These are phyloP conservation scores for Suillus cothurnatus DNA, from an alignment of 768 basidiomycete genomes.

Conservation along the genomic window DNA sequence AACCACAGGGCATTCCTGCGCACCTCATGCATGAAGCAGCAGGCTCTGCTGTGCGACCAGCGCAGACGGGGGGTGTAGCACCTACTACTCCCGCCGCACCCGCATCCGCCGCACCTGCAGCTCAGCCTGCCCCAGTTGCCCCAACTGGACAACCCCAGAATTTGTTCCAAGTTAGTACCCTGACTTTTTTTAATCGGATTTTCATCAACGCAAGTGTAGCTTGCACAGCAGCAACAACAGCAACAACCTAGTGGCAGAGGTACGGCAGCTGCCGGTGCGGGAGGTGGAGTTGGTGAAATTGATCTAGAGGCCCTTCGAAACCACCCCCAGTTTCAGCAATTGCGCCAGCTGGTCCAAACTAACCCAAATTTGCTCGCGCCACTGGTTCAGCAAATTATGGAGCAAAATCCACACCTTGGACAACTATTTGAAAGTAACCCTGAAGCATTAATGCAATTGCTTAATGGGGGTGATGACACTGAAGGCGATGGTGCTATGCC, in stretches of 20 bases:
- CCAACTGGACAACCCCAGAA: constrained; percentile 67
- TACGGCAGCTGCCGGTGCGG: constrained; percentile 34
- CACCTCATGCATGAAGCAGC: constrained; percentile 56
- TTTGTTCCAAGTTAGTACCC: constrained; percentile 72
- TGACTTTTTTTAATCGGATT: neutral
- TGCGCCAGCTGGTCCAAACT: constrained; percentile 69
- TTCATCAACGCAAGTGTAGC: constrained; percentile 37
- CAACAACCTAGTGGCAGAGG: constrained; percentile 37
- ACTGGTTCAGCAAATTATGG: constrained; percentile 80
- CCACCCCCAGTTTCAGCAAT: constrained; percentile 66
- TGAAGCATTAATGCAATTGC: constrained; percentile 60
- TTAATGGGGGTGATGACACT: constrained; percentile 48
- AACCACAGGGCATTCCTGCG: constrained; percentile 73
- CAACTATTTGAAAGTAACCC: constrained; percentile 73
- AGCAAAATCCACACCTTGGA: constrained; percentile 74
- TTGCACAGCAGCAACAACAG: constrained; percentile 69
- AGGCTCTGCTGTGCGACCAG: constrained; percentile 16
- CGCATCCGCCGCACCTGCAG: constrained; percentile 37
- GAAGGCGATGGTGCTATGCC: constrained; percentile 37
- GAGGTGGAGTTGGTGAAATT: constrained; percentile 27
- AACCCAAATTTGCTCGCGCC: constrained; percentile 83
- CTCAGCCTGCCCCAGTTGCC: constrained; percentile 41
- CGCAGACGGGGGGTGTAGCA: constrained; percentile 31
- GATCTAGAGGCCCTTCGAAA: constrained; percentile 58
- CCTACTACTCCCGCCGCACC: constrained; percentile 34